Conservation (phyloP, 2,329 filamentous ascomycete species). For the Fusarium sp. region DNA sequence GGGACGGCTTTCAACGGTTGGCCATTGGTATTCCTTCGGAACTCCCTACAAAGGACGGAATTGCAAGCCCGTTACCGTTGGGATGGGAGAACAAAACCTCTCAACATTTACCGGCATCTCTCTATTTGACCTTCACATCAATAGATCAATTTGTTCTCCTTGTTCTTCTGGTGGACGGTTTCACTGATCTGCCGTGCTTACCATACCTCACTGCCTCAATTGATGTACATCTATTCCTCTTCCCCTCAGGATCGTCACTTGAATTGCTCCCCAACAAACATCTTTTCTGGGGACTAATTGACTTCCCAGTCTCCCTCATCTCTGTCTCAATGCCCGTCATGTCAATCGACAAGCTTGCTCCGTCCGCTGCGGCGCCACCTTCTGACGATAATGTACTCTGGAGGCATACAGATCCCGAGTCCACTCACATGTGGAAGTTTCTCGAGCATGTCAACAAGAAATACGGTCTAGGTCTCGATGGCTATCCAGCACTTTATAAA, state of each 20-base stretch:
- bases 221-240: slow-evolving; percentile 6
- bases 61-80: slow-evolving; percentile 22
- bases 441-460: slow-evolving; percentile 78
- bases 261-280: slow-evolving; percentile 19
- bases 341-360: slow-evolving; percentile 44
- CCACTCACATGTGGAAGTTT: slow-evolving; percentile 81
- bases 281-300: slow-evolving; percentile 10
- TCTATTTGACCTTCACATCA: slow-evolving; percentile 8
- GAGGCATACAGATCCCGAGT: slow-evolving; percentile 76
- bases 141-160: slow-evolving; percentile 8
- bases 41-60: slow-evolving; percentile 33
- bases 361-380: slow-evolving; percentile 36
- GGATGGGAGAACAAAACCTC: slow-evolving; percentile 27
- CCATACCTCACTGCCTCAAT: slow-evolving; percentile 5
- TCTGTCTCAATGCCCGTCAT: slow-evolving; percentile 45
- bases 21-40: slow-evolving; percentile 35
- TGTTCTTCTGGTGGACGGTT: not conserved
- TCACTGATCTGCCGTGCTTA: slow-evolving; percentile 3
- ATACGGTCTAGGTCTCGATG: slow-evolving; percentile 72
- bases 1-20: slow-evolving; percentile 48
- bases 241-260: slow-evolving; percentile 23
- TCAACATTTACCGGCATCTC: slow-evolving; percentile 17
- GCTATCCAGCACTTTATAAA: slow-evolving; percentile 82
- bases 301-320: slow-evolving; percentile 2
- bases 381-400: slow-evolving; percentile 70